Percentiles rank a stretch among this genome's conserved stretches.
These are phyloP conservation scores for Sclerotinia glacialis DNA, from an alignment of 2,329 filamentous ascomycete genomes.

Conservation along the genomic window DNA sequence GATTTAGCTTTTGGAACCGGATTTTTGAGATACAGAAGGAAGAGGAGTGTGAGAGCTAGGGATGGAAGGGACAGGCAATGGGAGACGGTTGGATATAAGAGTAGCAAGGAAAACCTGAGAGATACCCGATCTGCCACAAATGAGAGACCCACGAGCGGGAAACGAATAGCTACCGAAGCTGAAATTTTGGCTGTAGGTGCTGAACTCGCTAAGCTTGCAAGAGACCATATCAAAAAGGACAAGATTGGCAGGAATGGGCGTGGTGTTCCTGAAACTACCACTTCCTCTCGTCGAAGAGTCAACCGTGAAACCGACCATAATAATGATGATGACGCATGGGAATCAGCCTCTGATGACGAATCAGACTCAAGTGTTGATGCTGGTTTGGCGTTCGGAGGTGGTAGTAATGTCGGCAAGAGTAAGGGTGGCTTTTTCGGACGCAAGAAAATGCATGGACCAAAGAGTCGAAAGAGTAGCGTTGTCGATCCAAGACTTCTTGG, in stretches of 20 bases:
- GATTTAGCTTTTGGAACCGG: constrained; percentile 67
- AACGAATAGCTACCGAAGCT: constrained; percentile 42
- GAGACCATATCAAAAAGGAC: constrained; percentile 41
- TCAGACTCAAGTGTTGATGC: constrained; percentile 52
- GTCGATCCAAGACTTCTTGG: constrained; percentile 60
- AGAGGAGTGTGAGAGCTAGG: constrained; percentile 32
- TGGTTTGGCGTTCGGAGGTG: constrained; percentile 58
- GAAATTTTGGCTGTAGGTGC: constrained; percentile 49
- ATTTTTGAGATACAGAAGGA: constrained; percentile 42
- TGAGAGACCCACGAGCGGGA: constrained; percentile 14
- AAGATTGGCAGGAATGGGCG: constrained; percentile 36
- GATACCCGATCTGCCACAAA: constrained; percentile 37
- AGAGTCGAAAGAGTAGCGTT: constrained; percentile 47
- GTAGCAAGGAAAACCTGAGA: constrained; percentile 20
- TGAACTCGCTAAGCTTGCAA: constrained; percentile 47
- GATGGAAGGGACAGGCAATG: constrained; percentile 35
- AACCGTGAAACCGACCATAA: constrained; percentile 32
- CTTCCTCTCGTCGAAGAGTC: constrained; percentile 24
- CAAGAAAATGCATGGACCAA: constrained; percentile 36
- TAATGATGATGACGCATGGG: constrained; percentile 54
- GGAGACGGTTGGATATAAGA: constrained; percentile 30
- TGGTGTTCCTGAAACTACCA: constrained; percentile 17
- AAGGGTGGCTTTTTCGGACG: constrained; percentile 32
- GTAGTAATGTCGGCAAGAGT: constrained; percentile 38
- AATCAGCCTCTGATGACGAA: constrained; percentile 55